These are phyloP conservation scores for Penicillium sumatraense DNA, from an alignment of 2,329 filamentous ascomycete genomes.

Conservation along the genomic window DNA sequence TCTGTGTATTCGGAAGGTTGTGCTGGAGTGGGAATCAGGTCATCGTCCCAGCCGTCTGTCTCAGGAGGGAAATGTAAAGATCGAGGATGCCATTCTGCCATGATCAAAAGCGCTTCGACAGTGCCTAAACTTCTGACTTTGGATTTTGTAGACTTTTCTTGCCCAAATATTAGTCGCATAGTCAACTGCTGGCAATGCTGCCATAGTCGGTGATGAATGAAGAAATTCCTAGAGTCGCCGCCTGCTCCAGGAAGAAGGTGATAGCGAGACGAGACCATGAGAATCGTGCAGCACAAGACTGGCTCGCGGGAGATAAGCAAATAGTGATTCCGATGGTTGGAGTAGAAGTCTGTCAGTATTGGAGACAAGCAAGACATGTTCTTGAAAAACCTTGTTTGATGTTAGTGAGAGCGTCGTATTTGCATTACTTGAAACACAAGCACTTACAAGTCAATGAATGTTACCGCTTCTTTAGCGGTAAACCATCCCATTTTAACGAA, in stretches of 20 bases:
- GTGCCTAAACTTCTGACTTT: conserved; percentile 56
- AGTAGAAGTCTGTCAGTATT: conserved; percentile 56
- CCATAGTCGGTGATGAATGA: conserved; percentile 60
- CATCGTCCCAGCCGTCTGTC: conserved; percentile 61
- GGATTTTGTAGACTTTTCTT: conserved; percentile 57
- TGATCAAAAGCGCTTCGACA: conserved; percentile 57
- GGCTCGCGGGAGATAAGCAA: conserved; percentile 60
- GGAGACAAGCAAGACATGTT: conserved; percentile 58
- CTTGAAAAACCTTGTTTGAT: conserved; percentile 49
- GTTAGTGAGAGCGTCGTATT: background rate
- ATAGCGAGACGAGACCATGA: conserved; percentile 61
- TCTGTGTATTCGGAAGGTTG: conserved; percentile 35
- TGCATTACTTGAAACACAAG: background rate
- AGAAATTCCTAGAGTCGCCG: conserved; percentile 55
- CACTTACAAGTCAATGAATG: conserved; percentile 55
- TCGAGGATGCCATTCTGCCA: conserved; percentile 63
- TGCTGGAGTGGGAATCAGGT: conserved; percentile 50
- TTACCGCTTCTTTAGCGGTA: conserved; percentile 58
- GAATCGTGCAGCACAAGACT: conserved; percentile 57
- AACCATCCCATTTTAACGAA: conserved; percentile 63
- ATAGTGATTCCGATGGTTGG: conserved; percentile 54
- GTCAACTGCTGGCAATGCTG: conserved; percentile 59
- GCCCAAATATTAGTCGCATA: conserved; percentile 58
- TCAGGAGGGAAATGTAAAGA: conserved; percentile 59
- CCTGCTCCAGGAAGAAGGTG: conserved; percentile 48